Conservation (phyloP, 768 basidiomycete species). For the Tulasnella sp. region DNA sequence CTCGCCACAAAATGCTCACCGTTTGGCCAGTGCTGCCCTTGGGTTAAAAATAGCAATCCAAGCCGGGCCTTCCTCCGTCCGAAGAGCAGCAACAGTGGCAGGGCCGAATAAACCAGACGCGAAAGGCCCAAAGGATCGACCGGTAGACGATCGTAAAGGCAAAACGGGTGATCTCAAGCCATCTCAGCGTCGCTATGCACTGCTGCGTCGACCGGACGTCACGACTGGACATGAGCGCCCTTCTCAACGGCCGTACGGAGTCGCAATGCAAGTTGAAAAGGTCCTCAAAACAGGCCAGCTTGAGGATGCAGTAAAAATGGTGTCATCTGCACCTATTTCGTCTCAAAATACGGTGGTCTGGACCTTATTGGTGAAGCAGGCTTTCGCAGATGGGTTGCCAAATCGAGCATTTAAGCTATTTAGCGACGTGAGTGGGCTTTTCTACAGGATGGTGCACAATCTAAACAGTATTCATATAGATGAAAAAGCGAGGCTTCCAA, state of each 20-base stretch:
- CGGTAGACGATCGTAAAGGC: background rate
- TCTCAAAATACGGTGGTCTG: constrained; percentile 69
- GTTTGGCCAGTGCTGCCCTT: background rate
- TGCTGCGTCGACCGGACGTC: constrained; percentile 1
- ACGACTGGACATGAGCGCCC: constrained; percentile 14
- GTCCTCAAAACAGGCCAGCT: constrained; percentile 48
- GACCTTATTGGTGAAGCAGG: constrained; percentile 69
- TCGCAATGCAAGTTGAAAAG: constrained; percentile 25
- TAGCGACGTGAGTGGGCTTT: constrained; percentile 46
- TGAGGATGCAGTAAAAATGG: constrained; percentile 53
- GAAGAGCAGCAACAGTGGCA: background rate
- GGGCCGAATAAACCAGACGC: background rate
- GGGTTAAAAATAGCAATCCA: background rate
- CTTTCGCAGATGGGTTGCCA: constrained; percentile 48
- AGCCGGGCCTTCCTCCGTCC: background rate
- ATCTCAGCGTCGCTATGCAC: background rate
- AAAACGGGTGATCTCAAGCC: background rate
- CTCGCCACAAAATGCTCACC: background rate
- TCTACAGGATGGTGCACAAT: constrained; percentile 19
- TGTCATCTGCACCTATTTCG: constrained; percentile 62
- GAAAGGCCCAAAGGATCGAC: background rate
- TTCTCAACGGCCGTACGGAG: constrained; percentile 23
- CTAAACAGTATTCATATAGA: constrained; percentile 37
- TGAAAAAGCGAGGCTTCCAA: constrained; percentile 74
- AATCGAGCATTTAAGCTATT: constrained; percentile 59